Conservation (phyloP, 768 basidiomycete genomes). For the Suillus variegatus region DNA sequence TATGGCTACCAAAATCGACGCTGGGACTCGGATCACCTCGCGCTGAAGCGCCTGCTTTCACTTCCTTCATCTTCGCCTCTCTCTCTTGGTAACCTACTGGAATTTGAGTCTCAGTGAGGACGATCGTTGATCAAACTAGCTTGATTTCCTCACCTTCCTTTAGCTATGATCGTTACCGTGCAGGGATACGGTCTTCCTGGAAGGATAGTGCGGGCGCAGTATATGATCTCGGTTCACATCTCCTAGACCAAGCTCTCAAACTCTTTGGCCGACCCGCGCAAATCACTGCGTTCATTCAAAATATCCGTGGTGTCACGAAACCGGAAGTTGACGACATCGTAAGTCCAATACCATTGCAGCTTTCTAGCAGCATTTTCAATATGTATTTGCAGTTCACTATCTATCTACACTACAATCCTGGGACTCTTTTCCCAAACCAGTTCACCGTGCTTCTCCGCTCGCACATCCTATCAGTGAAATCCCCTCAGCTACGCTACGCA, state of each 20-base stretch:
- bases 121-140: not conserved
- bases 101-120: constrained; percentile 76
- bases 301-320: constrained; percentile 65
- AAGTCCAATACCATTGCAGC: constrained; percentile 19
- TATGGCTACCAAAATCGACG: constrained; percentile 77
- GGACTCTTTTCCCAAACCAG: constrained; percentile 45
- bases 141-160: constrained; percentile 5
- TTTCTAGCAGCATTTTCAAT: not conserved
- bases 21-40: constrained; percentile 79
- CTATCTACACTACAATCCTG: constrained; percentile 49
- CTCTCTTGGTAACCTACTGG: constrained; percentile 61
- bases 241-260: constrained; percentile 74
- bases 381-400: constrained; percentile 48
- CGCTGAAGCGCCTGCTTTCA: constrained; percentile 58
- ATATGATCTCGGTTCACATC: constrained; percentile 80
- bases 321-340: constrained; percentile 69
- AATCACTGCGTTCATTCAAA: constrained; percentile 70
- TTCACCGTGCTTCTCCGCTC: constrained; percentile 69
- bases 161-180: constrained; percentile 78
- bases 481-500: constrained; percentile 68
- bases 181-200: constrained; percentile 70
- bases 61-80: constrained; percentile 52
- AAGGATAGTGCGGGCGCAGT: constrained; percentile 73
- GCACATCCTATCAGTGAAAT: constrained; percentile 66
- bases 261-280: constrained; percentile 75